Evolutionary conservation across 345 rosid species (phyloP).

Genomic region (Citrus sp.): DNA sequence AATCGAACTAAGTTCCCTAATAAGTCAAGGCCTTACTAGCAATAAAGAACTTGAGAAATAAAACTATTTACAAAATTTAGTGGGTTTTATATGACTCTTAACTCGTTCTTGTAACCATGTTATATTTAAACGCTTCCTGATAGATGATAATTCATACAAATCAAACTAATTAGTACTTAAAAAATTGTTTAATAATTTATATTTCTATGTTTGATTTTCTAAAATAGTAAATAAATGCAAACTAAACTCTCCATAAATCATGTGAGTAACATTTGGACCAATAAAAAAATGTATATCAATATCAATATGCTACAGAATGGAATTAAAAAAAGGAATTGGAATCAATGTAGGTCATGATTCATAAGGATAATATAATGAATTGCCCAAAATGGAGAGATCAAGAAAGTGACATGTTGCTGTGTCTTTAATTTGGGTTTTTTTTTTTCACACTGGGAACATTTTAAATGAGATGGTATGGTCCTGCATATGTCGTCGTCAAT

Average conservation of each 20-base stretch:
- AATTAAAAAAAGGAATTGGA: neutral
- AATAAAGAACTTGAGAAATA: no score
- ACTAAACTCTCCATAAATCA: no score
- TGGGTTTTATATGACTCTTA: no score
- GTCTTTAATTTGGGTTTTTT: neutral
- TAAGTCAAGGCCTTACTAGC: no score
- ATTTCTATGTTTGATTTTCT: no score
- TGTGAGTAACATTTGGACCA: no score
- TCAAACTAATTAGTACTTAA: neutral
- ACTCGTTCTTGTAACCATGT: no score
- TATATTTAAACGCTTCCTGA: no score
- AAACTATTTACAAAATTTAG: no score
- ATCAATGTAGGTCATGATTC: neutral
- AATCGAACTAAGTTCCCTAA: no score
- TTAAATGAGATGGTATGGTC: neutral
- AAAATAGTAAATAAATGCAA: no score
- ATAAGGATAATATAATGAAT: neutral
- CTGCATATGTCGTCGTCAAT: neutral
- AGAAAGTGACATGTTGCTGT: neutral
- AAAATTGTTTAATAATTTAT: neutral
- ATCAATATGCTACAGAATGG: neutral
- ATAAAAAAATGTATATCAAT: neutral
- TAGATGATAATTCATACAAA: no score
- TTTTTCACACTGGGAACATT: neutral
- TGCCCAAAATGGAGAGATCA: neutral